Base-by-base conservation (phyloP, 768 basidiomycete genomes). In the Exidia glandulosa region DNA sequence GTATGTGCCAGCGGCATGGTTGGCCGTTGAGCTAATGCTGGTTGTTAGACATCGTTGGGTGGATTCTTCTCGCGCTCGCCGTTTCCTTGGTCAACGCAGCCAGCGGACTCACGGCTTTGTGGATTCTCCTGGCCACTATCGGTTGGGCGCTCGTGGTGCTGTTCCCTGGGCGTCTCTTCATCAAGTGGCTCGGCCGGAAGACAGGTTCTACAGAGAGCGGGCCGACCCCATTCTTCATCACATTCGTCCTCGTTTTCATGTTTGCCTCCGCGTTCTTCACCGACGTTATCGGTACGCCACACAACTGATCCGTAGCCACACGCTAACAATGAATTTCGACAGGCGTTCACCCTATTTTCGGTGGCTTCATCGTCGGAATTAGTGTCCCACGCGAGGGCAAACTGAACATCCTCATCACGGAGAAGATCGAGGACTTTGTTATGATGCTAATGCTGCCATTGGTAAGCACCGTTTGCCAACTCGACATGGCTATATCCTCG, bases 371-470 rank as follows among this genome's bases (percentile, higher is more conserved):
- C 33, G 86, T 86, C 23, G 91, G 91, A 16, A 72, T 94, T 23
- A 81, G 92, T 65, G 81, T 94, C 31, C 92, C 93, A 4, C 84
- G 88, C 61, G 84, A 90, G 36, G 86, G 88, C 60, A 90, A 90
- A 0, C 90, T 84, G 67, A 87, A 84, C 5, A 88, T 91, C 60
- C 79, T 87, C 0, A 67, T 94, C 16, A 85, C 89, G 0, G 89
- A 91, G 65, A 94, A 88, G 70, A 71, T 94, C 30, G 93, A 96
- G 72, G 93, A 95, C 75, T 73, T 94, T n/a, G 84, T 93, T 9
- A 73, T 80, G 3, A 82, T 90, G 61, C 67, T 90, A 3, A 82
- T 92, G 67, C 66, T 94, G 32, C 90, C 90, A 5, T 76, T 91
- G 60, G 88, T 90, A 68, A 61, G 86, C 34, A 27, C n/a, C n/a